Evolutionary conservation across 345 rosid genomes (phyloP).

Genomic region (Hevea brasiliensis): DNA sequence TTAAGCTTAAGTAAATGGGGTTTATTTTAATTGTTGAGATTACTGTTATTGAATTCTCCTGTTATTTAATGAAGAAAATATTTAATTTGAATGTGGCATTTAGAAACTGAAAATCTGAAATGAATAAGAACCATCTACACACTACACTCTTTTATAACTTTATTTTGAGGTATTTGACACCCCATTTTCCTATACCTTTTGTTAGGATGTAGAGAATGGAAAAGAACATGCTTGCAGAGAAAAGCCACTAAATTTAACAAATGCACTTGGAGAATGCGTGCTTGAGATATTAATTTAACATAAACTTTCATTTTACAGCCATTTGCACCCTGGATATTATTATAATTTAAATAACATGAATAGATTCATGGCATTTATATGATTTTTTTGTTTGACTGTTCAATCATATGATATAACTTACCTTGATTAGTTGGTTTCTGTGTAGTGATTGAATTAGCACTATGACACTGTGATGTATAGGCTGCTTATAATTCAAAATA

Average conservation of each 20-base stretch:
- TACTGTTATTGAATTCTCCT: no score
- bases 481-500: no score
- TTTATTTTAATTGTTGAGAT: no score
- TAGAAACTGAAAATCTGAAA: neutral
- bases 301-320: conserved; percentile 15
- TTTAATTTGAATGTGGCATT: conserved; percentile 3
- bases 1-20: no score
- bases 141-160: neutral
- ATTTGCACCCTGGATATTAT: neutral
- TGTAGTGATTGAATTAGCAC: neutral
- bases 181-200: conserved; percentile 22
- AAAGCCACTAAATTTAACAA: conserved; percentile 33
- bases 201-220: conserved; percentile 41
- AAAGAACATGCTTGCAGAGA: conserved; percentile 29
- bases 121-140: neutral
- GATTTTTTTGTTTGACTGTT: neutral
- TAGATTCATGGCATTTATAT: neutral
- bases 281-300: conserved; percentile 51
- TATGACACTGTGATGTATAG: neutral
- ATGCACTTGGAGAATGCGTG: conserved; percentile 37
- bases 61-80: no score
- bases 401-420: neutral
- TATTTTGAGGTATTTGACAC: neutral
- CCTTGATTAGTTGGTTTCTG: neutral
- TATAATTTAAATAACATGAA: neutral